Evolutionary conservation across 148 eudicot species (phyloP), one percentile per base, ranked within the genome.

Genomic region (Cornus florida): DNA sequence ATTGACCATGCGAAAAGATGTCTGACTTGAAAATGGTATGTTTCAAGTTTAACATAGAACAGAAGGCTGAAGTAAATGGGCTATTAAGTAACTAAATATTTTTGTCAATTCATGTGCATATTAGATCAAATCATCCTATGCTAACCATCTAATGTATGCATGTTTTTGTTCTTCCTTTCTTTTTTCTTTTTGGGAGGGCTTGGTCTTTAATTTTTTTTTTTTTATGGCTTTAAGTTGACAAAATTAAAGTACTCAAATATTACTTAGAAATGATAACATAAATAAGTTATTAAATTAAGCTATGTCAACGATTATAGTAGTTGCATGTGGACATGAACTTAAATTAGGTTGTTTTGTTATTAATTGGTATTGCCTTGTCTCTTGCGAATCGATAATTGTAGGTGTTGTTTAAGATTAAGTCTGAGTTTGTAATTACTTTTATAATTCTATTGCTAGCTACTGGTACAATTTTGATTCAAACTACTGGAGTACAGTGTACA

Each of bases 401-500:
- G 11, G 69, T 53, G 17, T 76, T 38, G 22, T 41, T 13, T 65
- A 76, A 16, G 60, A 16, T 4, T 14, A 11, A 24, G 67, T 23
- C 66, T 0, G 66, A 22, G 39, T 67, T n/a, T 32, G 24, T 71
- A 50, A 56, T 28, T 60, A 10, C 66, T 50, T 57, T 60, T 46
- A 69, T 60, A 71, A 28, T 77, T 48, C 62, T 79, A 20, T 86
- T 60, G 60, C 64, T 92, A 95, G 99, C 86, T 95, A 95, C 77
- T 92, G 84, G 90, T 95, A 95, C 88, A 81, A 92, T 78, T 92
- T 92, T 67, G 97, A 95, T 82, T 77, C 97, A 75, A 90, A 93
- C 73, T 81, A 86, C 79, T 95, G 99, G 99, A 93, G 95, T 88
- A 82, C 91, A 0, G 97, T 89, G 57, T 95, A 92, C 85, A 95